Conservation (phyloP, 306 rosid genomes). For the Luffa aegyptiaca region DNA sequence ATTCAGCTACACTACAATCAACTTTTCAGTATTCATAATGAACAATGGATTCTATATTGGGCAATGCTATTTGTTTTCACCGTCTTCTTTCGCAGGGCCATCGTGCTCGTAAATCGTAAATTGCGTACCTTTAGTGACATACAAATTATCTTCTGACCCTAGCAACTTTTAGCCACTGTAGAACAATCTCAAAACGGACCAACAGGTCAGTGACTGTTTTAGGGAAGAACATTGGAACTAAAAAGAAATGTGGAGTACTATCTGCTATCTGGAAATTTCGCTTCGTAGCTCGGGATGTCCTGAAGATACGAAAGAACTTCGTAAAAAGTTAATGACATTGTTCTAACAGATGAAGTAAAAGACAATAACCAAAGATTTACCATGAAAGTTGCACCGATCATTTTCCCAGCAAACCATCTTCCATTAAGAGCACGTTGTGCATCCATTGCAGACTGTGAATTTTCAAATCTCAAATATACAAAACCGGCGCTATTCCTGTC, state of each 20-base stretch:
- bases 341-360: background rate
- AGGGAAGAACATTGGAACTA: background rate
- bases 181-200: background rate
- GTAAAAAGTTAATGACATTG: background rate
- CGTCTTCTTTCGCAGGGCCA: background rate
- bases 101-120: background rate
- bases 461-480: constrained; percentile 61
- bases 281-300: constrained; percentile 10
- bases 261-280: constrained; percentile 7
- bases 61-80: background rate
- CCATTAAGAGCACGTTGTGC: constrained; percentile 88
- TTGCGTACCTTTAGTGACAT: background rate
- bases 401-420: constrained; percentile 99
- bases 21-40: background rate
- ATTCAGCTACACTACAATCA: background rate
- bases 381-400: constrained; percentile 83
- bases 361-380: constrained; percentile 19
- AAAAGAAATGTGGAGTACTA: background rate
- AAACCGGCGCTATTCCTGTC: constrained; percentile 73
- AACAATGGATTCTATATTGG: background rate
- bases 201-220: background rate
- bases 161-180: background rate
- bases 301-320: background rate
- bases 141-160: background rate
- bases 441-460: constrained; percentile 48